These are phyloP conservation scores for Lizonia empirigonia DNA, from an alignment of 2,329 filamentous ascomycete species.

Conservation along the genomic window DNA sequence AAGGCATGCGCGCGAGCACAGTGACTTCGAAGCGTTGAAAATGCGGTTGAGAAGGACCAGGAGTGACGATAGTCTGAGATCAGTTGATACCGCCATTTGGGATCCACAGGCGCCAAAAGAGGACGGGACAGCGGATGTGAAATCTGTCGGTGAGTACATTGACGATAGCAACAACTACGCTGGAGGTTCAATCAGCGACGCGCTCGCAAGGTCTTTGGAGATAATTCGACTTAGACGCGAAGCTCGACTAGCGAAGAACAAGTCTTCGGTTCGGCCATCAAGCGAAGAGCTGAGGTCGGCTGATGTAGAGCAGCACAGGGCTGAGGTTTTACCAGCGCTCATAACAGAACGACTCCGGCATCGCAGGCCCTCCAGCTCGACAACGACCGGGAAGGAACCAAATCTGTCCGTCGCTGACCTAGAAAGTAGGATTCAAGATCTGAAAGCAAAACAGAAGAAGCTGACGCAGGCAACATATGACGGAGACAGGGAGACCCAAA, in stretches of 20 bases:
- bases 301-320: not conserved
- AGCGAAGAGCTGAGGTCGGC: not conserved
- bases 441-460: not conserved
- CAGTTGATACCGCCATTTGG: constrained; percentile 19
- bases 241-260: not conserved
- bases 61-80: constrained; percentile 17
- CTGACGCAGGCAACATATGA: not conserved
- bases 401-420: not conserved
- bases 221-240: not conserved
- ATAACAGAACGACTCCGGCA: not conserved
- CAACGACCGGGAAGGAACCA: not conserved
- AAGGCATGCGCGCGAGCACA: not conserved
- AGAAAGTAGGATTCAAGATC: not conserved
- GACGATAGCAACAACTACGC: not conserved
- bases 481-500: not conserved
- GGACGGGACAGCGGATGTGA: not conserved
- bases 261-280: too few species aligned
- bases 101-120: not conserved
- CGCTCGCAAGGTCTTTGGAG: not conserved
- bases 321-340: not conserved
- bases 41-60: constrained; percentile 2
- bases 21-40: constrained; percentile 1
- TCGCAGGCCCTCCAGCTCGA: not conserved
- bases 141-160: too few species aligned
- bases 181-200: not conserved